phyloP scores from a whole-genome alignment of 23 red algal species.

The Gracilaria gracilis region DNA sequence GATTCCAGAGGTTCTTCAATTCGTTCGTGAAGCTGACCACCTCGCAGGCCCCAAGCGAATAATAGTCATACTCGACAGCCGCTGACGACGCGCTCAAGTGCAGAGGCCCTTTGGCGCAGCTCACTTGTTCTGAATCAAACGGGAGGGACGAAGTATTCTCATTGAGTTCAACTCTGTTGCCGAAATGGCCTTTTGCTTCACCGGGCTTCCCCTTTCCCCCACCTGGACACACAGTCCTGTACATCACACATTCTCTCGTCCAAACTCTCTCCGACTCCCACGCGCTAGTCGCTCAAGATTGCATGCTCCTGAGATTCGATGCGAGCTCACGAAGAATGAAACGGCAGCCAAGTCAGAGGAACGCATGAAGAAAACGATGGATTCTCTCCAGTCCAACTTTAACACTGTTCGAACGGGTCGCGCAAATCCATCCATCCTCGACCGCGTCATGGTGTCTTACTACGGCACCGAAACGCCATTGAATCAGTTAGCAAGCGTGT shows the following conservation, averaged over 20 bases:
- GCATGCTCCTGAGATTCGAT: not conserved
- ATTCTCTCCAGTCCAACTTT: constrained; percentile 81
- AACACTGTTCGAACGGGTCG: constrained; percentile 93
- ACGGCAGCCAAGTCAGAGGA: constrained; percentile 66
- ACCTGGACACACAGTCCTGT: not conserved
- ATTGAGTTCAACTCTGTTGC: not conserved
- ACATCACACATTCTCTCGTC: not conserved
- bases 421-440: constrained; percentile 80
- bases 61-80: too few species aligned
- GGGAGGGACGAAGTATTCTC: not conserved
- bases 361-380: constrained; percentile 94
- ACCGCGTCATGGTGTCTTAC: constrained; percentile 93
- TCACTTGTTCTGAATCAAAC: not conserved
- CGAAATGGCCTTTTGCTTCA: constrained; percentile 18
- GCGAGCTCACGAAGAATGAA: constrained; percentile 75
- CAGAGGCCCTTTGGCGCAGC: not conserved
- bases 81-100: too few species aligned
- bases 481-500: constrained; percentile 86
- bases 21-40: too few species aligned
- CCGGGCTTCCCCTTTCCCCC: not conserved
- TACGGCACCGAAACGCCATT: constrained; percentile 96
- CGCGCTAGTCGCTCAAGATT: not conserved
- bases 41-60: too few species aligned
- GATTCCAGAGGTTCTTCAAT: too few species aligned
- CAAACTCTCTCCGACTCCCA: not conserved